These are phyloP conservation scores for Quercus lobata DNA, from an alignment of 331 rosid genomes.

Conservation along the genomic window DNA sequence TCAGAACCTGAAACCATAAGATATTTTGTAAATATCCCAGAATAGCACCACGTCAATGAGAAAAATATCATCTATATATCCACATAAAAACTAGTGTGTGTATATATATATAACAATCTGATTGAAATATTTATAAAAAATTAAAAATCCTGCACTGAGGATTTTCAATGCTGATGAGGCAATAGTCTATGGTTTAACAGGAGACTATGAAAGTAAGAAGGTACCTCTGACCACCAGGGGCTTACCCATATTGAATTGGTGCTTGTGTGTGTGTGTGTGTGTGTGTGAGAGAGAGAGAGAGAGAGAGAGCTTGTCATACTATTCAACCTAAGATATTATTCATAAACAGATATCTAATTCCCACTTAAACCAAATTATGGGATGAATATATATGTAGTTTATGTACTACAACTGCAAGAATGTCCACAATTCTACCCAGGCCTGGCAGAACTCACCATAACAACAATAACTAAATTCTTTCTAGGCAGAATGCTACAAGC, in stretches of 20 bases:
- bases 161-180: neutral
- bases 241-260: neutral
- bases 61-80: neutral
- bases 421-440: neutral
- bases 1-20: slow-evolving; percentile 68
- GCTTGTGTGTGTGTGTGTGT: neutral
- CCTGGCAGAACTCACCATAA: neutral
- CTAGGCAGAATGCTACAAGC: neutral
- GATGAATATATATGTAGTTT: neutral
- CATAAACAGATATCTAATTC: neutral
- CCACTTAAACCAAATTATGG: neutral
- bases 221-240: neutral
- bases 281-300: too few relatives aligned
- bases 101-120: neutral
- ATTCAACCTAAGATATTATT: neutral
- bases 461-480: neutral
- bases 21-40: slow-evolving; percentile 8
- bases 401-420: neutral
- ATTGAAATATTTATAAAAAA: neutral
- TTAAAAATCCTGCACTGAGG: neutral
- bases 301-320: neutral
- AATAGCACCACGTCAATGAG: neutral
- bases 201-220: neutral
- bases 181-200: neutral
- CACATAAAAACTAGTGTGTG: neutral